Base-by-base conservation (phyloP, 2,329 filamentous ascomycete genomes). In the Colletotrichum lentis region DNA sequence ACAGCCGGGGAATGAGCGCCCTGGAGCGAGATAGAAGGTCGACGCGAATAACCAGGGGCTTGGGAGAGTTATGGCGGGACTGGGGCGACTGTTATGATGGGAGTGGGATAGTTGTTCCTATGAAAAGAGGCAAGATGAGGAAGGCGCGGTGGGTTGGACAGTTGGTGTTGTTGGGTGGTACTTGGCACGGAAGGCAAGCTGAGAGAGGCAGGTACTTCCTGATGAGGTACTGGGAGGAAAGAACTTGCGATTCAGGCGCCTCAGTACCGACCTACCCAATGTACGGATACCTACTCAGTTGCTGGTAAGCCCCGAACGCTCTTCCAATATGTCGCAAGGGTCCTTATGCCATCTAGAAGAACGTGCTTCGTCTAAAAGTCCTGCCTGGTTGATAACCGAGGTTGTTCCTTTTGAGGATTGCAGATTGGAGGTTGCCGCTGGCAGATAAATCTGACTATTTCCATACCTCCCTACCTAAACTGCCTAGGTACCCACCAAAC, bases 21-120 rank as follows among this genome's bases (percentile, higher is more conserved):
- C 55, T 64, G 20, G 39, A 35, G 46, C 14, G 14, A 35, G 18
- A 31, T 6, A 39, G 39, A 41, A 37, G 27, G 44, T 10, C 14
- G 12, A 39, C 22, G 35, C 12, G 5, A 47, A 22, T 18, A 5
- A 39, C 35, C 20, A 14, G 16, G 27, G 20, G 43, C 12, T 39
- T 60, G 22, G 22, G 37, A 14, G 8, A 27, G 46, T 41, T 6
- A 31, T 5, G 35, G 39, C 20, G 35, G 22, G 22, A 18, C 35
- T 5, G n/a, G 35, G 20, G 54, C 12, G 16, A 16, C 20, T 44
- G 22, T 60, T 49, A 14, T n/a, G 18, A n/a, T 50, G 18, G 22
- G 46, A 35, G 57, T 52, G 57, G 57, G 56, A 16, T 60, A n/a
- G 57, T 41, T 50, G 35, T 60, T 60, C 39, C 31, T 41, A 35